Percentiles rank a stretch among this genome's conserved stretches.
phyloP scores from a whole-genome alignment of 1,284 basidiomycete genomes.

The Abortiporus biennis region DNA sequence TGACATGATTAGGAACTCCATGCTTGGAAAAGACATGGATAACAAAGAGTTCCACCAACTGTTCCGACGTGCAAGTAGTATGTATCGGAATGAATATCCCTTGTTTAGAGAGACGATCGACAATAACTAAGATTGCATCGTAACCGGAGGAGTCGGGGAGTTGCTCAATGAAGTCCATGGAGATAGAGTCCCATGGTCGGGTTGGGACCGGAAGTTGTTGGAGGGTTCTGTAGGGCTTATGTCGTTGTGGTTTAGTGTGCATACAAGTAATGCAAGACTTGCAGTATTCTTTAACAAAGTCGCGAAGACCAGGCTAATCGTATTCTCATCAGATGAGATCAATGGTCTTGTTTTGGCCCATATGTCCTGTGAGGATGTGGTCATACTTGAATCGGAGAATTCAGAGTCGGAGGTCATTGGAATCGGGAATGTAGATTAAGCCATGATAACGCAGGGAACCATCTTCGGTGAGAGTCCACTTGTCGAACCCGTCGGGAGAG shows the following conservation, averaged over 20 bases:
- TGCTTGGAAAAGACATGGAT: slow-evolving; percentile 31
- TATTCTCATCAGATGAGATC: slow-evolving; percentile 21
- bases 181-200: slow-evolving; percentile 24
- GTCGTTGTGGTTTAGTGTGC: slow-evolving; percentile 19
- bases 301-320: slow-evolving; percentile 18
- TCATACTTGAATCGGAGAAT: too few species aligned
- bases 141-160: slow-evolving; percentile 25
- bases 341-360: slow-evolving; percentile 4
- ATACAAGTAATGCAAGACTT: slow-evolving; percentile 20
- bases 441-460: too few species aligned
- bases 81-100: slow-evolving; percentile 22
- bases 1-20: slow-evolving; percentile 32
- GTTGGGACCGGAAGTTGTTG: slow-evolving; percentile 17
- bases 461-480: too few species aligned
- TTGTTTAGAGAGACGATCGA: too few species aligned
- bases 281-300: slow-evolving; percentile 20
- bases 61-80: slow-evolving; percentile 26
- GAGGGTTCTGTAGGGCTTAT: slow-evolving; percentile 21
- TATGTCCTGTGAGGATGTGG: slow-evolving; percentile 24
- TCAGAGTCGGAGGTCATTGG: too few species aligned
- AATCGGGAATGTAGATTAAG: too few species aligned
- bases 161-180: slow-evolving; percentile 32
- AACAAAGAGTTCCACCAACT: slow-evolving; percentile 36
- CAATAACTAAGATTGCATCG: too few species aligned
- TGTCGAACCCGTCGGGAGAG: too few species aligned